Conservation (phyloP, 495 filamentous ascomycete genomes). For the Cairneyella variabilis region DNA sequence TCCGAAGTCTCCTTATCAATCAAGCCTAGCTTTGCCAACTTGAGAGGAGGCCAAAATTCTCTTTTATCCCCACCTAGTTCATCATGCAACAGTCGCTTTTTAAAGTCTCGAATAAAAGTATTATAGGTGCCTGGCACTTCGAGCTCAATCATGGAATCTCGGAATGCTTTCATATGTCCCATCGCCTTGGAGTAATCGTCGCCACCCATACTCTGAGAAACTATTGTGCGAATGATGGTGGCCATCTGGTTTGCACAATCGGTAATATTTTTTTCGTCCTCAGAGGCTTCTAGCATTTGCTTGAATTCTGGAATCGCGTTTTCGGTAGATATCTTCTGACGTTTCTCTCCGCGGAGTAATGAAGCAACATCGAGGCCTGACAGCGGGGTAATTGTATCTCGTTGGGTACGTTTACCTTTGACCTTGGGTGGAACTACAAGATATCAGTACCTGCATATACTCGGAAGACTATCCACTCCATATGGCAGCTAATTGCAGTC, state of each 20-base stretch:
- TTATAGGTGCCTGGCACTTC: conserved; percentile 81
- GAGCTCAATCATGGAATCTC: conserved; percentile 69
- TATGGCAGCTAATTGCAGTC: no score
- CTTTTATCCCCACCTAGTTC: conserved; percentile 76
- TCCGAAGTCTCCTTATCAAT: conserved; percentile 61
- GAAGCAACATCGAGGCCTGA: conserved; percentile 86
- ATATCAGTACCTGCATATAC: neutral
- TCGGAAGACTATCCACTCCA: neutral
- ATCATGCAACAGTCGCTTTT: conserved; percentile 63
- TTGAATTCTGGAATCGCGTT: conserved; percentile 95
- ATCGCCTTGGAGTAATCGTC: conserved; percentile 68
- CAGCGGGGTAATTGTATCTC: conserved; percentile 73
- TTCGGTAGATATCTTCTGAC: conserved; percentile 59
- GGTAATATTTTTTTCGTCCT: conserved; percentile 56
- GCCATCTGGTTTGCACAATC: conserved; percentile 73
- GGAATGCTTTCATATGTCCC: conserved; percentile 72
- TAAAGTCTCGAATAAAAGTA: conserved; percentile 65
- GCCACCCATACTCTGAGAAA: conserved; percentile 71
- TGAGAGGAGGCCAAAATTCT: conserved; percentile 77
- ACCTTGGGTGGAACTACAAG: conserved; percentile 72
- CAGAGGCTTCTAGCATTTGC: conserved; percentile 60
- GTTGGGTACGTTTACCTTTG: conserved; percentile 62
- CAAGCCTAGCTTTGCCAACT: conserved; percentile 59
- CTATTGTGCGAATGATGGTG: conserved; percentile 63
- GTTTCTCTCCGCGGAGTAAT: conserved; percentile 55